Base-by-base conservation (phyloP, 768 basidiomycete species). In the Tephrocybe rancida region DNA sequence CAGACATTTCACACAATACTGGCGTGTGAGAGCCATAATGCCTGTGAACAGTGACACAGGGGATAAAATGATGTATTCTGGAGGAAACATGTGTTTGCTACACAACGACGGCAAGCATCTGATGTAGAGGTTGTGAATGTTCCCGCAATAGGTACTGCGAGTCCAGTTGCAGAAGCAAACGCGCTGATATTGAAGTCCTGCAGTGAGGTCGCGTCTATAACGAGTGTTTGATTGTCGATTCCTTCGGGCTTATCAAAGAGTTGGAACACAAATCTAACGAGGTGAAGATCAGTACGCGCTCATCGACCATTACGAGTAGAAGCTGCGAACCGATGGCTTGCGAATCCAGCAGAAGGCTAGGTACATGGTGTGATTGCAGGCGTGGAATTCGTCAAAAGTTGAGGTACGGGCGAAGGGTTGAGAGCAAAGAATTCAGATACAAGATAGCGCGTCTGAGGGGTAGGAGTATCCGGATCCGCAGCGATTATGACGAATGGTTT, bases 311-410 rank as follows among this genome's bases (percentile, higher is more conserved):
- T 60, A 50, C 73, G 72, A 18, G 70, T 73, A 58, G 42, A 22
- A 22, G 32, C 16, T 2, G 50, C 25, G 5, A 21, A 79, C 77
- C 77, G 63, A 60, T 81, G 79, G 1, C 76, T 67, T 70, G 70
- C 4, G 75, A 76, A 0, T 70, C 73, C 9, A 69, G 68, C 21
- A 74, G 75, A 3, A 77, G 79, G 10, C 65, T 73, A 1, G 78
- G 77, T 42, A 55, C 70, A 80, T 14, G 71, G 65, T 1, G 71
- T 71, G 29, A 80, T 55, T n/a, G 77, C 76, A 8, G 76, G 70
- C 1, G 78, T 79, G 11, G 46, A 59, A 59, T 78, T 80, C 0
- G 57, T 59, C 24, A 78, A 30, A 39, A 14, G 29, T 30, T 45
- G 21, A 8, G n/a, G 21, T 14, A 42, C 32, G n/a, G 22, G 24